A percentile compares a stretch with the other conserved stretches of the same genome.
Evolutionary conservation across 371 early-diverging fungal genomes (phyloP).

Genomic region (Apophysomyces ossiformis): DNA sequence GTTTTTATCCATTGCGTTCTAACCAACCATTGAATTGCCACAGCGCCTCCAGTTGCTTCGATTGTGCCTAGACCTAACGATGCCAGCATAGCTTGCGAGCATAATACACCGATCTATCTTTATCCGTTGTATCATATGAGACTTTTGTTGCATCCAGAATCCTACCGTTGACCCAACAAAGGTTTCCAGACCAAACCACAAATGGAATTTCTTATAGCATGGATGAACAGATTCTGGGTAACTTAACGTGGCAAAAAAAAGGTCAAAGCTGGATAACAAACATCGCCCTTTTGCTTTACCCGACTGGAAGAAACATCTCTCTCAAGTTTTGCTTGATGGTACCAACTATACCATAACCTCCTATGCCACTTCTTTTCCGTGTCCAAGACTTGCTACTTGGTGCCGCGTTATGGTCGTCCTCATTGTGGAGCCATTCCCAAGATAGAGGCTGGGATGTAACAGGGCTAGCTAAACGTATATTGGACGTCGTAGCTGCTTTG

Average conservation of each 20-base stretch:
- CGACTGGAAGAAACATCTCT: conserved; percentile 70
- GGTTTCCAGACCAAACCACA: conserved; percentile 71
- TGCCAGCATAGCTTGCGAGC: conserved; percentile 73
- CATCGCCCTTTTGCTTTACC: conserved; percentile 36
- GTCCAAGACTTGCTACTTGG: conserved; percentile 23
- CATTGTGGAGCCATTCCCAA: conserved; percentile 54
- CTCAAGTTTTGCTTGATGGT: conserved; percentile 52
- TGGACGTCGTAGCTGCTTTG: conserved; percentile 47
- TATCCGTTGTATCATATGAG: background rate
- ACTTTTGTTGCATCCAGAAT: background rate
- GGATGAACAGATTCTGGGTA: conserved; percentile 58
- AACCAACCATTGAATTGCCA: conserved; percentile 71
- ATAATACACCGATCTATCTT: conserved; percentile 66
- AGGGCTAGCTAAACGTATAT: conserved; percentile 41
- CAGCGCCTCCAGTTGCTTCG: conserved; percentile 68
- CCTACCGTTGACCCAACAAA: conserved; percentile 66
- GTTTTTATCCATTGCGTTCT: too few species aligned
- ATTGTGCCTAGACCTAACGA: conserved; percentile 62
- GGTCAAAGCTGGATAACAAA: background rate
- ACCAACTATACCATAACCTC: conserved; percentile 26
- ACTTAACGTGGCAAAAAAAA: conserved; percentile 23
- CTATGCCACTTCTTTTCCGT: conserved; percentile 17
- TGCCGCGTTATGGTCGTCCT: conserved; percentile 14
- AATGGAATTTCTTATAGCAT: conserved; percentile 63
- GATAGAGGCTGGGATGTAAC: conserved; percentile 43